Percentiles rank a stretch among this genome's conserved stretches.
phyloP scores from a whole-genome alignment of 148 eudicot genomes.

The Rhododendron griersonianum region DNA sequence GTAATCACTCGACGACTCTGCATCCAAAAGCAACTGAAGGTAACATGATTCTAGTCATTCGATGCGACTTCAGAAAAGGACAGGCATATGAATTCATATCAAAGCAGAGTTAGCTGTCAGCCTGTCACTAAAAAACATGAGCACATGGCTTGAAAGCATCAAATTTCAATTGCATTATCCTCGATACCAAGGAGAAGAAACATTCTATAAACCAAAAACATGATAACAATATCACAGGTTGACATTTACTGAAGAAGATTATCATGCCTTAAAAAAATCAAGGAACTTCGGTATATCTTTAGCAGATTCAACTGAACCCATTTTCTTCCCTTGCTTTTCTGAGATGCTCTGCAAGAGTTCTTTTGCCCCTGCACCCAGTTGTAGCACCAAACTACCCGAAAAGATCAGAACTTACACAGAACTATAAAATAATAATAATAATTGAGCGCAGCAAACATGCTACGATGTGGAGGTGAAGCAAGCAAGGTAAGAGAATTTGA shows the following conservation, averaged over 20 bases:
- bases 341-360: conserved; percentile 80
- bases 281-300: conserved; percentile 74
- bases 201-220: neutral
- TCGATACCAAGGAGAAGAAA: conserved; percentile 1
- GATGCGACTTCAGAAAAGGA: neutral
- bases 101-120: neutral
- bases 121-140: neutral
- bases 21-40: neutral
- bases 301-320: conserved; percentile 71
- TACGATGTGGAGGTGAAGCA: neutral
- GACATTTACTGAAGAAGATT: conserved; percentile 2
- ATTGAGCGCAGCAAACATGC: neutral
- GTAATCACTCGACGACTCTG: neutral
- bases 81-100: neutral
- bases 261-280: conserved; percentile 55
- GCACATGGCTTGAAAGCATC: neutral
- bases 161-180: neutral
- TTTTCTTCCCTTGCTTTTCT: conserved; percentile 87
- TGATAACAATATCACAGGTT: neutral
- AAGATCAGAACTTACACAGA: conserved; percentile 4
- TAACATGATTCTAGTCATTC: neutral
- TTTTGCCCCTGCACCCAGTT: conserved; percentile 69
- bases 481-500: neutral
- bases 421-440: neutral
- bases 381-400: neutral